These are phyloP conservation scores for Scheffersomyces titani DNA, from an alignment of 1,139 yeast species.

Conservation along the genomic window DNA sequence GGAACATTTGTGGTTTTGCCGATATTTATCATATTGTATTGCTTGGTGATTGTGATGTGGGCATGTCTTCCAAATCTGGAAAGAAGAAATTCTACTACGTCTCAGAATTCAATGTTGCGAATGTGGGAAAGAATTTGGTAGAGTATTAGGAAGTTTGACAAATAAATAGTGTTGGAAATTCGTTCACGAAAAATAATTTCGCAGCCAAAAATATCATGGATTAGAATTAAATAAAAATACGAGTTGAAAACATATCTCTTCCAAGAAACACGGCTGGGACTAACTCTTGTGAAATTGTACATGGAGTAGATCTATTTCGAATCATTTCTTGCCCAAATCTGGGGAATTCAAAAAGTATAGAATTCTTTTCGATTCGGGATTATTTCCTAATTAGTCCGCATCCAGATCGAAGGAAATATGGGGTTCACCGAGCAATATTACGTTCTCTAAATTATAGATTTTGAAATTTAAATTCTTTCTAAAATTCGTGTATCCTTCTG, in stretches of 20 bases:
- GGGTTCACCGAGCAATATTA: not conserved
- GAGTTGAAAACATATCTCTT: not conserved
- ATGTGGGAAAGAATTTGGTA: slow-evolving; percentile 9
- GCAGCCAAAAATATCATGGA: not conserved
- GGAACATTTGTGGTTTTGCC: slow-evolving; percentile 59
- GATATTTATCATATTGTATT: slow-evolving; percentile 38
- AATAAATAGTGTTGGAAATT: not conserved
- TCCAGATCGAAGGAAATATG: not conserved
- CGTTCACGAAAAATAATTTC: not conserved
- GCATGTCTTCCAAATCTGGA: slow-evolving; percentile 37
- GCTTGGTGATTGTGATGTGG: slow-evolving; percentile 43
- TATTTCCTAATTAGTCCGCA: not conserved
- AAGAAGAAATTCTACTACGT: not conserved
- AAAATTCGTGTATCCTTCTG: not conserved
- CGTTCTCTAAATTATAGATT: too few relatives aligned
- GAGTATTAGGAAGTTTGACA: slow-evolving; percentile 11
- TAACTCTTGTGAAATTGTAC: not conserved
- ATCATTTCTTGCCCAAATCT: not conserved
- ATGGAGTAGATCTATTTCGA: not conserved
- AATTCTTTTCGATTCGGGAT: not conserved
- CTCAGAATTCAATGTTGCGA: not conserved
- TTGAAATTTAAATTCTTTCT: not conserved
- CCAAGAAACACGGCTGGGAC: not conserved
- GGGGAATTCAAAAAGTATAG: not conserved
- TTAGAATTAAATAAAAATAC: not conserved